These are phyloP conservation scores for Starmerella tilneyi DNA, from an alignment of 805 yeast species.

Conservation along the genomic window DNA sequence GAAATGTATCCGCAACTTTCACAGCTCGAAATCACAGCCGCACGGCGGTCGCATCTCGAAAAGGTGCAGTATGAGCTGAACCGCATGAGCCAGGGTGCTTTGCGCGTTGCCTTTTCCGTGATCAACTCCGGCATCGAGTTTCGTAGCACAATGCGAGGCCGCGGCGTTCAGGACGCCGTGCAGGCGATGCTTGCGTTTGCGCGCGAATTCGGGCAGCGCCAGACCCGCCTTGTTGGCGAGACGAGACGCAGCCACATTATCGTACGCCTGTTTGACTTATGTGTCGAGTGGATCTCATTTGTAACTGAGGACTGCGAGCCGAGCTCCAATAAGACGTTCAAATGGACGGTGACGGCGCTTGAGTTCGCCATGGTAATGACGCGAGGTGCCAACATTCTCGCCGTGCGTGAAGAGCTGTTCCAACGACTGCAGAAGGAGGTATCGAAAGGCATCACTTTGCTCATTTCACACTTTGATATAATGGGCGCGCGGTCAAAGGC, in stretches of 20 bases:
- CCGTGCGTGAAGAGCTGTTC: conserved; percentile 69
- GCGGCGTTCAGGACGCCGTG: conserved; percentile 64
- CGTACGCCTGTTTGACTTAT: conserved; percentile 57
- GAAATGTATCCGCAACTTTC: conserved; percentile 14
- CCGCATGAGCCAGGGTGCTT: conserved; percentile 54
- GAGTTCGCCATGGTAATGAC: conserved; percentile 96
- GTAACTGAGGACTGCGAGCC: conserved; percentile 92
- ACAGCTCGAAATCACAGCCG: conserved; percentile 12
- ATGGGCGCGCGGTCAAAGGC: conserved; percentile 94
- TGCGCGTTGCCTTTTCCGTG: conserved; percentile 54
- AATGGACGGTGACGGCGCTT: conserved; percentile 93
- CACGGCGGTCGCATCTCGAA: conserved; percentile 51
- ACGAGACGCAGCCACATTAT: conserved; percentile 58
- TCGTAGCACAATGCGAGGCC: conserved; percentile 40
- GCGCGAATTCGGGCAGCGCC: conserved; percentile 68
- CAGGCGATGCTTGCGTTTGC: conserved; percentile 68
- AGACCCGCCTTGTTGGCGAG: conserved; percentile 53
- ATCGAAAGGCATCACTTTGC: conserved; percentile 84
- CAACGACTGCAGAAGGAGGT: conserved; percentile 63
- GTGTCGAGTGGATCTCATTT: conserved; percentile 86
- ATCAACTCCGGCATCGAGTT: conserved; percentile 49
- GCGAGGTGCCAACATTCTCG: conserved; percentile 75
- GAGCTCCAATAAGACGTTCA: conserved; percentile 77
- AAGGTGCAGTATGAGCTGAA: conserved; percentile 64
- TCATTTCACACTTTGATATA: conserved; percentile 92